Conservation (phyloP, 2,329 filamentous ascomycete genomes). For the Colletotrichum sp. region DNA sequence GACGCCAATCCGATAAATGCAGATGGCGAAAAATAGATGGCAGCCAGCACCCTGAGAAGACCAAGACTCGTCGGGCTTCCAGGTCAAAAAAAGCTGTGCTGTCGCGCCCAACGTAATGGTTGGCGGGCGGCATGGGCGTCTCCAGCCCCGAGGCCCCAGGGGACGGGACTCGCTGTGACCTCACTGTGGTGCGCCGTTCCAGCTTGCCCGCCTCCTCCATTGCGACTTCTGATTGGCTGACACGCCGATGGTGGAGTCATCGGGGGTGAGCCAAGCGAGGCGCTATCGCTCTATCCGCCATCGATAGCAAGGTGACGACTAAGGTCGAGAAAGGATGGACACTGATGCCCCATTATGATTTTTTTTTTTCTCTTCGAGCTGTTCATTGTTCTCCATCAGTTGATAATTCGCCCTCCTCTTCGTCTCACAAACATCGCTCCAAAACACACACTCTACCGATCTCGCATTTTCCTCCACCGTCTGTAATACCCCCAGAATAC, state of each 20-base stretch:
- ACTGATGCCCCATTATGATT: slow-evolving; percentile 18
- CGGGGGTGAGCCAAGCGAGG: slow-evolving; percentile 21
- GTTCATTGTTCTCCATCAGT: slow-evolving; percentile 21
- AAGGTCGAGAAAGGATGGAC: slow-evolving; percentile 19
- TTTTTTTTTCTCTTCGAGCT: slow-evolving; percentile 20
- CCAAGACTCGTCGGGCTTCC: not conserved
- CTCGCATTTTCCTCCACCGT: not conserved
- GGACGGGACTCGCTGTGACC: slow-evolving; percentile 9
- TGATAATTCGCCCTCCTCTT: slow-evolving; percentile 16
- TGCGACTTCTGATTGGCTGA: not conserved
- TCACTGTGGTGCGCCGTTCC: slow-evolving; percentile 18
- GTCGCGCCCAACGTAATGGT: slow-evolving; percentile 4
- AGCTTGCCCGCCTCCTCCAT: slow-evolving; percentile 1
- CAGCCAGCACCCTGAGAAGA: not conserved
- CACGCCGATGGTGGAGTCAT: not conserved
- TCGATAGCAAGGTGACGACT: slow-evolving; percentile 21
- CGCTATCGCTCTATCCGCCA: slow-evolving; percentile 22
- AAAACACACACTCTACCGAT: not conserved
- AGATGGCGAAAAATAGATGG: not conserved
- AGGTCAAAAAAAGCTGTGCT: not conserved
- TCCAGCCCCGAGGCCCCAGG: slow-evolving; percentile 2
- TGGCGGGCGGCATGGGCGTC: slow-evolving; percentile 5
- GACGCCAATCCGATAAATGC: not conserved
- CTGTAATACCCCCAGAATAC: slow-evolving; percentile 9
- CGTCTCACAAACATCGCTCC: slow-evolving; percentile 8